Conservation (phyloP, 306 rosid species). For the Inga leiocalycina region DNA sequence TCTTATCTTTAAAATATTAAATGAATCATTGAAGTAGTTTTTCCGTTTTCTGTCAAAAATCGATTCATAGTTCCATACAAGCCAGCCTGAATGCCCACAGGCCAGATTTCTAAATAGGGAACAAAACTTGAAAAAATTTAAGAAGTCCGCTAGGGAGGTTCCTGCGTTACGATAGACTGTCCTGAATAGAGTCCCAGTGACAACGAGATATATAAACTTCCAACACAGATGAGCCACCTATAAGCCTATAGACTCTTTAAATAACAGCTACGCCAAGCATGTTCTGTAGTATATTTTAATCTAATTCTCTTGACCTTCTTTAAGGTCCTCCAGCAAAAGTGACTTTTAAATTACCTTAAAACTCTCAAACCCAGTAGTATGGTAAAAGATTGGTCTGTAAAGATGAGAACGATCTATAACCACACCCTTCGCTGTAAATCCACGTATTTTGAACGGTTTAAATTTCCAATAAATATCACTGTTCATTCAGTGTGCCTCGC, state of each 20-base stretch:
- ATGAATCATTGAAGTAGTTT: background rate
- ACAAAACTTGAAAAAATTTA: background rate
- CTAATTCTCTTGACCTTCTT: background rate
- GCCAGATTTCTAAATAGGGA: background rate
- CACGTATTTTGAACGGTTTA: conserved; percentile 6
- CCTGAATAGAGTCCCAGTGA: background rate
- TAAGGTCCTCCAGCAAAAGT: background rate
- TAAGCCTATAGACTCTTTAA: background rate
- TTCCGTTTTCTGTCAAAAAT: background rate
- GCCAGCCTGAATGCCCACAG: background rate
- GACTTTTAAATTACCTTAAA: background rate
- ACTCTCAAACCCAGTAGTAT: background rate
- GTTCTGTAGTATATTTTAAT: background rate
- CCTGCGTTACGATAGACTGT: too few species aligned
- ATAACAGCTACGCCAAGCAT: background rate
- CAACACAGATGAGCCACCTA: background rate
- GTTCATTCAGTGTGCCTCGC: conserved; percentile 20
- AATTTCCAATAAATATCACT: conserved; percentile 24
- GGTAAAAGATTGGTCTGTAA: background rate
- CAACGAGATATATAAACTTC: background rate
- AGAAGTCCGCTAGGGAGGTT: too few species aligned
- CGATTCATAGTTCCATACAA: background rate
- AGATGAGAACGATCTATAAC: conserved; percentile 8
- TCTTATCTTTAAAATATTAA: too few species aligned
- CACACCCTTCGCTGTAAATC: conserved; percentile 25